Percentiles rank a stretch among this genome's conserved stretches.
Conservation (phyloP, 2,329 filamentous ascomycete genomes). For the Coccinonectria pachysandricola region DNA sequence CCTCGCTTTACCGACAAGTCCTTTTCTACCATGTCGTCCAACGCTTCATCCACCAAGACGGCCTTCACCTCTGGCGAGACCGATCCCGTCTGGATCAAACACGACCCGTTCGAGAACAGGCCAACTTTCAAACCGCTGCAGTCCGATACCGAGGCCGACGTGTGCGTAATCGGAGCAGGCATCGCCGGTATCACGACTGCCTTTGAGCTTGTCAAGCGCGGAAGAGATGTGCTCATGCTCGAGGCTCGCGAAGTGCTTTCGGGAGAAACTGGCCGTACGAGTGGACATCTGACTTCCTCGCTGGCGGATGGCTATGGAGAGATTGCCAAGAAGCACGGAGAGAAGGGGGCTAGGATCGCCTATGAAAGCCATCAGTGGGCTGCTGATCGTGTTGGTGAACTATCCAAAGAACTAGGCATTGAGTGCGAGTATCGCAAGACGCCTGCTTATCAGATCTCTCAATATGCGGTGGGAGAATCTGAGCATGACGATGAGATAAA, state of each 20-base stretch:
- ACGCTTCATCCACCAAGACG: no score
- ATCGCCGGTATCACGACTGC: constrained; percentile 10
- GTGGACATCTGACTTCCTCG: constrained; percentile 42
- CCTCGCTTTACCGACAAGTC: no score
- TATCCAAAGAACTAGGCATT: constrained; percentile 37
- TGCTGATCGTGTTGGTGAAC: constrained; percentile 38
- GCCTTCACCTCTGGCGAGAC: constrained; percentile 40
- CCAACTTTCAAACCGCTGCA: constrained; percentile 3
- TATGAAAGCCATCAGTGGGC: constrained; percentile 47
- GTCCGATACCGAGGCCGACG: constrained; percentile 5
- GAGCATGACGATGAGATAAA: constrained; percentile 28
- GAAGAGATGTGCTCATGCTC: constrained; percentile 38
- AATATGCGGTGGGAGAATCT: constrained; percentile 31
- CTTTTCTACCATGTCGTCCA: no score
- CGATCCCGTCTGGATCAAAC: constrained; percentile 44
- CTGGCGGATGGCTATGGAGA: constrained; percentile 42
- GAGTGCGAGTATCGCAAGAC: constrained; percentile 46
- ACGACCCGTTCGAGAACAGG: constrained; percentile 29
- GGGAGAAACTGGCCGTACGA: constrained; percentile 43
- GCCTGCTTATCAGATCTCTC: constrained; percentile 39
- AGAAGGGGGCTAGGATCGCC: constrained; percentile 34
- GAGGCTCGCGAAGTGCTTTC: constrained; percentile 44
- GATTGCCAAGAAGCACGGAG: constrained; percentile 42
- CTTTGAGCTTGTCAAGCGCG: constrained; percentile 33
- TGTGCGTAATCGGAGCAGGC: constrained; percentile 9